phyloP scores from a whole-genome alignment of 805 yeast species.

The Saturnispora kantuleensis region DNA sequence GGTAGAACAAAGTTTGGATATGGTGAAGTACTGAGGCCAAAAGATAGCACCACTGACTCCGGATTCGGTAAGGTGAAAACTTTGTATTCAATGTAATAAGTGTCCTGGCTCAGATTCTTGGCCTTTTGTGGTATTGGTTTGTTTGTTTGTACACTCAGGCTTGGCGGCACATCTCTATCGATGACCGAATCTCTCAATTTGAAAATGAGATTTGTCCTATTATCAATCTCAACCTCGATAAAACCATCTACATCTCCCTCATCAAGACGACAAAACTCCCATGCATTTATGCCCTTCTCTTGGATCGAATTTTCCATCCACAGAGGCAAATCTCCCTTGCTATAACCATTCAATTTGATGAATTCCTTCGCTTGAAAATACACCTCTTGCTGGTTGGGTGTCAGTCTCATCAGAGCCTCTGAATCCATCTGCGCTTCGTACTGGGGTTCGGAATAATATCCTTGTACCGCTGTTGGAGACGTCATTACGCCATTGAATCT shows the following conservation, averaged over 20 bases:
- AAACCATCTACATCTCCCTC: constrained; percentile 1
- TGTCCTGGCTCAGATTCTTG: constrained; percentile 53
- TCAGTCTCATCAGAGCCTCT: constrained; percentile 46
- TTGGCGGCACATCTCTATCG: constrained; percentile 25
- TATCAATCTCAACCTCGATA: constrained; percentile 43
- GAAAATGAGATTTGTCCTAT: constrained; percentile 53
- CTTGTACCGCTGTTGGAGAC: neutral
- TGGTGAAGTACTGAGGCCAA: constrained; percentile 80
- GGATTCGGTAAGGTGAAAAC: constrained; percentile 50
- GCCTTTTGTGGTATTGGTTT: constrained; percentile 57
- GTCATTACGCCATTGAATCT: neutral
- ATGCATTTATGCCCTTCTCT: constrained; percentile 82
- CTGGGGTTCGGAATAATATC: constrained; percentile 46
- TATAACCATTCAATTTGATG: constrained; percentile 31
- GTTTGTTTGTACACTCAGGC: constrained; percentile 57
- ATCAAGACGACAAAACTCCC: constrained; percentile 50
- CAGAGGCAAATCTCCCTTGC: constrained; percentile 27
- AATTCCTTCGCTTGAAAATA: constrained; percentile 59
- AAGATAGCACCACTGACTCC: constrained; percentile 43
- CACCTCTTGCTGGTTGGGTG: constrained; percentile 59
- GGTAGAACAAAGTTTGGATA: constrained; percentile 92
- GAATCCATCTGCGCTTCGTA: constrained; percentile 49
- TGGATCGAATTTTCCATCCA: constrained; percentile 62
- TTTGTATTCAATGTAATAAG: constrained; percentile 83
- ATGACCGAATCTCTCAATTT: constrained; percentile 4